Evolutionary conservation across 2,329 filamentous ascomycete genomes (phyloP).

Genomic region (Lasiodiplodia theobromae): DNA sequence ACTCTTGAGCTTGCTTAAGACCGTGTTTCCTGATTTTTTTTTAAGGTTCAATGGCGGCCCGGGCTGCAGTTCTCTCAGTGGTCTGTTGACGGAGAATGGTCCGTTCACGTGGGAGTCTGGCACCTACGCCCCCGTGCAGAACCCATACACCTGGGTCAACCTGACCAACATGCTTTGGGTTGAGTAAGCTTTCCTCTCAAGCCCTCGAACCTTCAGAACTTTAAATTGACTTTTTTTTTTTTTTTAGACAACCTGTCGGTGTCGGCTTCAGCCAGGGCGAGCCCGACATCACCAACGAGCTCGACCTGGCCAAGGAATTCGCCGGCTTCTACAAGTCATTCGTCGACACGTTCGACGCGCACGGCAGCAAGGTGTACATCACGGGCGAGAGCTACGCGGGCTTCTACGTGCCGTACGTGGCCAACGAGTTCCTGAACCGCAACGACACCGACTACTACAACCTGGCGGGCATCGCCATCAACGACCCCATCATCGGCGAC

Average conservation of each 20-base stretch:
- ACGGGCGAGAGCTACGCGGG: conserved; percentile 64
- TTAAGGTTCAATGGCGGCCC: conserved; percentile 49
- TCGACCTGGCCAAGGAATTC: conserved; percentile 56
- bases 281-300: conserved; percentile 56
- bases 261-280: conserved; percentile 53
- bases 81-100: conserved; percentile 78
- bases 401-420: conserved; percentile 26
- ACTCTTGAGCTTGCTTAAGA: neutral
- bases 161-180: conserved; percentile 53
- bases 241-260: conserved; percentile 52
- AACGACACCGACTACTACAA: conserved; percentile 61
- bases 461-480: conserved; percentile 59
- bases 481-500: conserved; percentile 55
- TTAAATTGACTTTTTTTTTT: conserved; percentile 31
- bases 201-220: neutral
- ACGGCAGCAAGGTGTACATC: conserved; percentile 62
- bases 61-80: conserved; percentile 64
- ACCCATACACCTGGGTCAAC: conserved; percentile 73
- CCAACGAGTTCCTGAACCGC: conserved; percentile 55
- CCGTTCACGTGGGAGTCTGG: conserved; percentile 67
- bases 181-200: conserved; percentile 37
- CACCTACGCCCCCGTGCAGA: conserved; percentile 68
- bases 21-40: neutral
- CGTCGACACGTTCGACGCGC: conserved; percentile 60
- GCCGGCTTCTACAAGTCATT: conserved; percentile 63